Conservation (phyloP, 768 basidiomycete species). For the Trametes maxima region DNA sequence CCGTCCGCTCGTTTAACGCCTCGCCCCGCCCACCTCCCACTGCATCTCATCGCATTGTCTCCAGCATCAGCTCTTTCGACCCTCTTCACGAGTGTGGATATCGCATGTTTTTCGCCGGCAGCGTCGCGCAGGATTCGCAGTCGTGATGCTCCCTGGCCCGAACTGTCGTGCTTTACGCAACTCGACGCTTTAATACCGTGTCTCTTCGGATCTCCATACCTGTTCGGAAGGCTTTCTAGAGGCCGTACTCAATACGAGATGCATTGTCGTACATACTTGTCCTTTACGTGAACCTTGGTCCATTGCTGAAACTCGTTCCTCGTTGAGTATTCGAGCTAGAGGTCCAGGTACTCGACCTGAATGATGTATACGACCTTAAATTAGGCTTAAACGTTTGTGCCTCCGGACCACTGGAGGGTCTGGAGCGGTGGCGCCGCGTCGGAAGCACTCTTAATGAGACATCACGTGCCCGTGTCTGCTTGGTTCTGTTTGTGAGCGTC, state of each 20-base stretch:
- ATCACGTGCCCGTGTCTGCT: conserved; percentile 12
- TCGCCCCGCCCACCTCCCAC: not conserved
- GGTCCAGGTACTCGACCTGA: no score
- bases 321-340: not conserved
- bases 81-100: conserved; percentile 13
- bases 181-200: conserved; percentile 12
- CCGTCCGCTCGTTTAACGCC: conserved; percentile 35
- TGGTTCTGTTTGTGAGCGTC: conserved; percentile 12
- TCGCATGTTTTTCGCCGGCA: not conserved
- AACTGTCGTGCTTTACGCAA: conserved; percentile 10
- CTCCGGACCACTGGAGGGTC: not conserved
- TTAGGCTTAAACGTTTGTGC: no score
- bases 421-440: not conserved
- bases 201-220: conserved; percentile 17
- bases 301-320: not conserved
- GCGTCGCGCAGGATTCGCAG: not conserved
- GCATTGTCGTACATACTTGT: conserved; percentile 16
- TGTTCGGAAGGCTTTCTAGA: conserved; percentile 10
- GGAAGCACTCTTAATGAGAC: not conserved
- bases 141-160: not conserved
- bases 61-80: conserved; percentile 7
- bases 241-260: conserved; percentile 15
- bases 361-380: no score
- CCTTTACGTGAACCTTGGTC: not conserved
- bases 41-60: conserved; percentile 6